Base-by-base conservation (phyloP, 2,329 filamentous ascomycete species). In the Seiridium unicorne region DNA sequence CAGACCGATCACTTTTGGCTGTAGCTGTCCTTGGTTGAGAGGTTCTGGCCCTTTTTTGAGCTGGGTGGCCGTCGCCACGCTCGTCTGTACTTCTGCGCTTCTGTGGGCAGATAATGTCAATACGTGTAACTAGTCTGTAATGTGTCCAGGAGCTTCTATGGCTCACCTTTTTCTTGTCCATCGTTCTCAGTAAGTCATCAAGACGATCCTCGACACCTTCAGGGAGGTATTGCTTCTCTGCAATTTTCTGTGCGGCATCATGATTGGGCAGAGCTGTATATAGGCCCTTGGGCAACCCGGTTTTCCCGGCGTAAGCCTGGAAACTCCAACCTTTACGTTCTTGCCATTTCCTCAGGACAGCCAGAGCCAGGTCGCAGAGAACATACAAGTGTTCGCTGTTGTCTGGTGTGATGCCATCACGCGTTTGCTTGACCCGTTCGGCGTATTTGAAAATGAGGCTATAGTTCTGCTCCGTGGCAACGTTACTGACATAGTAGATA, bases 401-500 rank as follows among this genome's bases (percentile, higher is more conserved):
- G 1, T 82, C 78, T 0, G 86, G 84, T 32, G 84, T 83, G 62
- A 98, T 86, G 10, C 86, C 90, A 72, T 99, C 95, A 47, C 86
- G 84, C 8, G 93, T 91, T 74, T 94, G 91, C 80, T 99, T 99
- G 58, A 97, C 89, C 8, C 93, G 88, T 75, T 98, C 93, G 10
- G 93, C 93, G 63, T 97, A 91, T 73, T 95, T 92, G 79, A 91
- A 95, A 46, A 99, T 93, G 62, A 97, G 80, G 0, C 91, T 90
- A 13, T 98, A 81, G 68, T 97, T 99, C 49, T 91, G 86, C 72
- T 96, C 91, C 0, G 88, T 94, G 8, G 92, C 92, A 18, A 97
- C 88, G 44, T 89, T 87, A 63, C 84, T 88, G 51, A 98, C 81
- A 71, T 96, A 99, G 76, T 94, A 97, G 47, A 97, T 74, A 60